These are phyloP conservation scores for Trichoderma virens DNA, from an alignment of 495 filamentous ascomycete species.

Conservation along the genomic window DNA sequence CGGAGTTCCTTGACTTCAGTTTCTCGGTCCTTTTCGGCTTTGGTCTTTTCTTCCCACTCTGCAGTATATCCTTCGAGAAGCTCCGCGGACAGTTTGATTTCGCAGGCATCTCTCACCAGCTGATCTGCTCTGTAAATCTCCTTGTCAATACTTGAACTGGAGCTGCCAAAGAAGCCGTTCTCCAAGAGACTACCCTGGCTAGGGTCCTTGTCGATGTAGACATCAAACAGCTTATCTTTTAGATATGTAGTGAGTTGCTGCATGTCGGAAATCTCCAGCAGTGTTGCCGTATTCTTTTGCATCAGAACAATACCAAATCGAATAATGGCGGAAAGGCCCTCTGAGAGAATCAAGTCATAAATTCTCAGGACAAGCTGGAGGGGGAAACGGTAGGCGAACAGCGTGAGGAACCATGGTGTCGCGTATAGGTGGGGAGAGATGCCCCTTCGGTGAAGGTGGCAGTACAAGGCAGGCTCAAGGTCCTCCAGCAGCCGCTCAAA, in stretches of 20 bases:
- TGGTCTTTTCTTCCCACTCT: conserved; percentile 89
- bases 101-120: conserved; percentile 87
- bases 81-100: conserved; percentile 75
- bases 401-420: conserved; percentile 96
- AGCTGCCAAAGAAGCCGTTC: conserved; percentile 94
- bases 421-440: conserved; percentile 91
- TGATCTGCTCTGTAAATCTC: conserved; percentile 92
- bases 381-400: conserved; percentile 98
- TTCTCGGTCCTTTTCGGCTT: conserved; percentile 70
- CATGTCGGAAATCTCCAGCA: conserved; percentile 92
- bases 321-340: conserved; percentile 85
- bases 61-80: conserved; percentile 68
- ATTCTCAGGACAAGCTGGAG: conserved; percentile 92
- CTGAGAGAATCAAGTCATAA: conserved; percentile 92
- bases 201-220: conserved; percentile 89
- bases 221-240: conserved; percentile 90
- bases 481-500: conserved; percentile 95
- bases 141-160: conserved; percentile 74
- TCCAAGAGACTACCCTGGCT: conserved; percentile 83
- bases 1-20: conserved; percentile 71
- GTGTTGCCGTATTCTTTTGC: conserved; percentile 74
- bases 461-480: conserved; percentile 86
- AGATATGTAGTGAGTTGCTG: conserved; percentile 73
- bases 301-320: conserved; percentile 93
- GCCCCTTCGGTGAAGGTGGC: conserved; percentile 80